Conservation (phyloP, 108 stramenopile genomes). For the Cyclotella cryptica region DNA sequence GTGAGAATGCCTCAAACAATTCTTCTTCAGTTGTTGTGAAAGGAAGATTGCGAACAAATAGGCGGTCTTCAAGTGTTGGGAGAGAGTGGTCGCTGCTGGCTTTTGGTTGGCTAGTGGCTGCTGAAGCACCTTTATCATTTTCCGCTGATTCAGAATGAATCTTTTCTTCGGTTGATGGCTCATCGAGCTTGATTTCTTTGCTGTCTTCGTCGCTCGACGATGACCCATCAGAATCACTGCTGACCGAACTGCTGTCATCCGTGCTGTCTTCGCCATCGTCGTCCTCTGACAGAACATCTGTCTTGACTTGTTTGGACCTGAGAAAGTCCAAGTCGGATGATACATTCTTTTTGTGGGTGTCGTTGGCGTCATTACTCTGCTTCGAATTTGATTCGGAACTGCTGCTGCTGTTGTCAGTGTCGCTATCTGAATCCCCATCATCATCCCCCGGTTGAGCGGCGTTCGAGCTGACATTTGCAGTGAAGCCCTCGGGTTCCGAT, state of each 20-base stretch:
- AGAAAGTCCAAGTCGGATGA: slow-evolving; percentile 84
- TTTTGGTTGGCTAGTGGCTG: not conserved
- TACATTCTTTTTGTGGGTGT: slow-evolving; percentile 1
- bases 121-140: not conserved
- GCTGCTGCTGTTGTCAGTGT: slow-evolving; percentile 45
- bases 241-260: slow-evolving; percentile 26
- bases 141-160: not conserved
- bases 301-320: slow-evolving; percentile 69
- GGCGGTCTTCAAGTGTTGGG: slow-evolving; percentile 53
- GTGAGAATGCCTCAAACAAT: slow-evolving; percentile 78
- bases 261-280: slow-evolving; percentile 48
- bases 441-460: slow-evolving; percentile 23
- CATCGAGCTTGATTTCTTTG: slow-evolving; percentile 20
- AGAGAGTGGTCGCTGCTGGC: slow-evolving; percentile 10
- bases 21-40: slow-evolving; percentile 94
- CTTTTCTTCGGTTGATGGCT: not conserved
- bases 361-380: slow-evolving; percentile 27
- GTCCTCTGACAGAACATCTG: slow-evolving; percentile 66
- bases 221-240: slow-evolving; percentile 35
- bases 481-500: slow-evolving; percentile 13
- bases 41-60: slow-evolving; percentile 96
- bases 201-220: slow-evolving; percentile 30
- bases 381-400: slow-evolving; percentile 31
- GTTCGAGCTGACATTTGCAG: not conserved
- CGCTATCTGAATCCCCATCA: slow-evolving; percentile 35